Base-by-base conservation (phyloP, 2,329 filamentous ascomycete genomes). In the Neocatenulostroma microsporum region DNA sequence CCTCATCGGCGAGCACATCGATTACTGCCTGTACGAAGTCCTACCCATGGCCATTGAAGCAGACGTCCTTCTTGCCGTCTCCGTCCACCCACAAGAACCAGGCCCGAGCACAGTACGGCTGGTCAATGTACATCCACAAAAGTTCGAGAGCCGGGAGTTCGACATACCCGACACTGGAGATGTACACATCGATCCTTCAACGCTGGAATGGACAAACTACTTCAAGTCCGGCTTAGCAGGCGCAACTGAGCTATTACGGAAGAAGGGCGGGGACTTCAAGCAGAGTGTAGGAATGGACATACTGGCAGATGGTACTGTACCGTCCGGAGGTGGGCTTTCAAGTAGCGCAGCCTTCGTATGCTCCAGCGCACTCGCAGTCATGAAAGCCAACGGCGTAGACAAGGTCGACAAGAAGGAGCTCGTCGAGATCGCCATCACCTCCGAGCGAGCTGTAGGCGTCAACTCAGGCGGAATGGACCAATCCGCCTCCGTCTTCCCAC, bases 381-480 rank as follows among this genome's bases (percentile, higher is more conserved):
- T 96, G 72, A 75, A 78, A 42, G 88, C 88, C 34, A 93, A 95
- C 60, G 83, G 84, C 21, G 78, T 85, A 57, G 65, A 72, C 17
- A 63, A 74, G 13, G 79, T 98, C 18, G 82, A 94, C 62, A 96
- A 96, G 73, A 91, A 82, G 48, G 83, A 91, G 60, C 68, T 98
- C 28, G 84, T 89, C 1, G 88, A 96, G 64, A 72, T 96, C 34
- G 88, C 91, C 15, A 89, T 98, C 49, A 85, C 95, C 24, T 94
- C 87, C 30, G 91, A 98, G 67, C 78, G 91, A 39, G 81, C 84
- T 12, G 91, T 96, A 3, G 91, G 91, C 34, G 91, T 98, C 51
- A 96, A 96, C 65, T 93, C 87, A 4, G 91, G 91, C 61, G 91
- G 88, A 38, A 96, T 98, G 91, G 91, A 98, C 57, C 91, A 98